phyloP scores from a whole-genome alignment of 257 asterid species.

The Perilla frutescens region DNA sequence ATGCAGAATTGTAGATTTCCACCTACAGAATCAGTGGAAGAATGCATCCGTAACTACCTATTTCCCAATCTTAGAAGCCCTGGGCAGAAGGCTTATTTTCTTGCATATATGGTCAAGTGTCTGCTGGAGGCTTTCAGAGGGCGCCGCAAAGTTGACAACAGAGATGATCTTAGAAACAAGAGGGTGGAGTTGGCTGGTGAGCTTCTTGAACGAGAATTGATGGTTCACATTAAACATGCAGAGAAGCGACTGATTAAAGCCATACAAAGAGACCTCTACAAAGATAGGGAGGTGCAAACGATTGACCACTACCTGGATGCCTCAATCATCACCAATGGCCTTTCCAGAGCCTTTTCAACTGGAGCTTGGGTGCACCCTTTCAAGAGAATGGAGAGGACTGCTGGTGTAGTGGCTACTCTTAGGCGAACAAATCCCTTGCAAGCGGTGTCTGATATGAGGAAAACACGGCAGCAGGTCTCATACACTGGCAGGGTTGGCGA shows the following conservation, averaged over 20 bases:
- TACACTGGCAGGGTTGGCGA: constrained; percentile 94
- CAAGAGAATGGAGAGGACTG: constrained; percentile 80
- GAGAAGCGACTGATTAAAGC: constrained; percentile 81
- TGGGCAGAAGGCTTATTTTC: constrained; percentile 76
- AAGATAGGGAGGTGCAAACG: constrained; percentile 58
- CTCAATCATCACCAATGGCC: constrained; percentile 84
- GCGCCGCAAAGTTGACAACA: constrained; percentile 72
- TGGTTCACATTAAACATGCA: constrained; percentile 77
- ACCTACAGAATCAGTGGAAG: constrained; percentile 78
- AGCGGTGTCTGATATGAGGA: constrained; percentile 85
- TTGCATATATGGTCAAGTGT: constrained; percentile 89
- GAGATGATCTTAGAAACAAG: constrained; percentile 92
- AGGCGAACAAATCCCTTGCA: constrained; percentile 94
- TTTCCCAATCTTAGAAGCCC: constrained; percentile 67
- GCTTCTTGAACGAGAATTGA: constrained; percentile 82
- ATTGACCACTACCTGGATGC: constrained; percentile 79
- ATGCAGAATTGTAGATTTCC: constrained; percentile 65
- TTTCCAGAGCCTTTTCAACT: constrained; percentile 95
- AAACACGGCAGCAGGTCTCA: constrained; percentile 89
- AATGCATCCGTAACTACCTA: constrained; percentile 58
- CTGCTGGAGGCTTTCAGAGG: constrained; percentile 79
- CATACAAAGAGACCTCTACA: constrained; percentile 80
- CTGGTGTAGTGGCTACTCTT: constrained; percentile 92
- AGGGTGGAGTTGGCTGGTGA: constrained; percentile 92
- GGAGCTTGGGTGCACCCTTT: constrained; percentile 93